A percentile compares a stretch with the other conserved stretches of the same genome.
phyloP scores from a whole-genome alignment of 179 eudicot genomes.

The Silene coronaria region DNA sequence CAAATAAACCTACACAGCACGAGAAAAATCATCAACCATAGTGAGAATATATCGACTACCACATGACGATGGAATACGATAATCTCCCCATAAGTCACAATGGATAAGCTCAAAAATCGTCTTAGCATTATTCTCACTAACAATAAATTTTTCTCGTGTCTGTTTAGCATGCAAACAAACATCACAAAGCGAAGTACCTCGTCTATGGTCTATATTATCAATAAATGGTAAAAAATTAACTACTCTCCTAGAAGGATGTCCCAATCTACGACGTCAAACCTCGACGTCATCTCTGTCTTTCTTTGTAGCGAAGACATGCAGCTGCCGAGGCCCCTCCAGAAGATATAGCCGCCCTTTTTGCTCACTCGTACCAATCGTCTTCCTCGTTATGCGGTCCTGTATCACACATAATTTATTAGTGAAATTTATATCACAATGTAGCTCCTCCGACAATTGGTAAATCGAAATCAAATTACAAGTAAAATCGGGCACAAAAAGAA shows the following conservation, averaged over 20 bases:
- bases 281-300: background rate
- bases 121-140: too few relatives aligned
- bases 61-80: too few relatives aligned
- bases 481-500: background rate
- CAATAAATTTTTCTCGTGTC: too few relatives aligned
- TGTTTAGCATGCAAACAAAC: too few relatives aligned
- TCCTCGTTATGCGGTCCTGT: background rate
- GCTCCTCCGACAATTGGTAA: background rate
- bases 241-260: slow-evolving; percentile 11
- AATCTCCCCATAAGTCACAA: too few relatives aligned
- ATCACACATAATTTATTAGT: slow-evolving; percentile 11
- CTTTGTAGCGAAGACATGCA: too few relatives aligned
- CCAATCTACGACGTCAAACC: background rate
- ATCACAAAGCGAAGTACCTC: too few relatives aligned
- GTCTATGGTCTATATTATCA: too few relatives aligned
- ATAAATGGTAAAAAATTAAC: background rate
- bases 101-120: too few relatives aligned
- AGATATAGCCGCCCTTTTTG: background rate
- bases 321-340: background rate
- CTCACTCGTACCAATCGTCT: background rate
- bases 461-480: background rate
- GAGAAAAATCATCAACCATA: too few relatives aligned
- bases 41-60: too few relatives aligned
- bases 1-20: too few relatives aligned
- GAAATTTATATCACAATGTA: background rate